Percentiles rank a stretch among this genome's conserved stretches.
Conservation (phyloP, 2,329 filamentous ascomycete genomes). For the Sclerotinia glacialis region DNA sequence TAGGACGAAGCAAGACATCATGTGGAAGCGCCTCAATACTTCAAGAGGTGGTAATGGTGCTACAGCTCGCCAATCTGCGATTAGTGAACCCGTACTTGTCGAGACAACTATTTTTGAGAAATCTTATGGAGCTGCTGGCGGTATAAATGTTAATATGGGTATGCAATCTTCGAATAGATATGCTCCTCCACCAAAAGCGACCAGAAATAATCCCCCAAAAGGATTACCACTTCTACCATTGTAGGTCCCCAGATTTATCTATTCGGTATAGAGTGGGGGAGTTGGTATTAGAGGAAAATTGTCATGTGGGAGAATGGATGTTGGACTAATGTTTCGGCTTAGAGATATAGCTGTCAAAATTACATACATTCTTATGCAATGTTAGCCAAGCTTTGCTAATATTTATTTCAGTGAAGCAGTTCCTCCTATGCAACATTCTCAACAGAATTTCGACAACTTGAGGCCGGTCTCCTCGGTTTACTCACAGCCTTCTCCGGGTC, state of each 20-base stretch:
- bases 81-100: constrained; percentile 46
- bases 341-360: constrained; percentile 24
- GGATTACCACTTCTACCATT: constrained; percentile 27
- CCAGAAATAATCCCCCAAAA: constrained; percentile 33
- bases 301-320: neutral
- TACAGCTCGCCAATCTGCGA: constrained; percentile 40
- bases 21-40: constrained; percentile 54
- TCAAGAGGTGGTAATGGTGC: constrained; percentile 39
- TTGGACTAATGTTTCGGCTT: constrained; percentile 25
- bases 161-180: constrained; percentile 27
- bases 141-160: constrained; percentile 35
- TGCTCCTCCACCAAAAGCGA: constrained; percentile 29
- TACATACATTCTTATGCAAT: constrained; percentile 27
- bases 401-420: constrained; percentile 26
- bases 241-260: constrained; percentile 28
- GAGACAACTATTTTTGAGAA: constrained; percentile 47
- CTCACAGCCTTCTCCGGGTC: constrained; percentile 51
- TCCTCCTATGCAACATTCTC: constrained; percentile 32
- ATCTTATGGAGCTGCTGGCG: constrained; percentile 42
- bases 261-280: constrained; percentile 1
- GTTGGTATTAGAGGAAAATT: neutral
- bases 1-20: constrained; percentile 36
- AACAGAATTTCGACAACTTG: constrained; percentile 32
- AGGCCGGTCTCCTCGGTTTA: constrained; percentile 61
- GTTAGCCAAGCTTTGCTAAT: constrained; percentile 27